Evolutionary conservation across 1,139 yeast species (phyloP).

Genomic region (Tardiomyces digboiensis): DNA sequence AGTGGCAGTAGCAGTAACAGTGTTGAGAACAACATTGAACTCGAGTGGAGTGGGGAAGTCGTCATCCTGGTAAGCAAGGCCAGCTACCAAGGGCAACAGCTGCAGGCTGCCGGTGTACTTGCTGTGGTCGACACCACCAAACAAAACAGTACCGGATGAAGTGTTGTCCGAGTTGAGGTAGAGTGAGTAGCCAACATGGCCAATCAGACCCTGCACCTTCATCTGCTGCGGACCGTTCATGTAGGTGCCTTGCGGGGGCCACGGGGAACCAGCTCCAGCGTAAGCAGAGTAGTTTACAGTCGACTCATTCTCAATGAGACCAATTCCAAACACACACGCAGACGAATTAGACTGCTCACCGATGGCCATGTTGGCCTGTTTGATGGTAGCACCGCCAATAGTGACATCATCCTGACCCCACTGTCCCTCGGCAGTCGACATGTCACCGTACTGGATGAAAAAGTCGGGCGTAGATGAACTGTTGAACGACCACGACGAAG

Average conservation of each 20-base stretch:
- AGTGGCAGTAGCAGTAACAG: not conserved
- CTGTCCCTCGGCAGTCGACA: conserved; percentile 1
- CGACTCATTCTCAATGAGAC: conserved; percentile 12
- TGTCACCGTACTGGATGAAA: conserved; percentile 2
- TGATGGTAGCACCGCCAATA: not conserved
- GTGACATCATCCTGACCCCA: not conserved
- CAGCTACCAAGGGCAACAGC: conserved; percentile 5
- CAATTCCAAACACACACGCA: conserved; percentile 12
- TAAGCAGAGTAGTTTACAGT: conserved; percentile 9
- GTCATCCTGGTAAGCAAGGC: not conserved
- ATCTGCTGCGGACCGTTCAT: conserved; percentile 11
- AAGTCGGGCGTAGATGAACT: conserved; percentile 16
- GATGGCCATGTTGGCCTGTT: not conserved
- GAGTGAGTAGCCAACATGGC: conserved; percentile 40
- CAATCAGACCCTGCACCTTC: conserved; percentile 12
- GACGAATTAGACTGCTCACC: not conserved
- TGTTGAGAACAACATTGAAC: not conserved
- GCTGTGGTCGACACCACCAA: conserved; percentile 51
- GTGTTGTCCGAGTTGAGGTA: conserved; percentile 36
- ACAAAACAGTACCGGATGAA: conserved; percentile 37
- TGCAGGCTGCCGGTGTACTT: conserved; percentile 39
- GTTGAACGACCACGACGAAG: conserved; percentile 9
- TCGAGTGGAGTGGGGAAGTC: not conserved
- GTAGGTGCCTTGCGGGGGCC: conserved; percentile 7
- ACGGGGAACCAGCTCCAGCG: not conserved